Conservation (phyloP, 1,139 yeast genomes). For the Scheffersomyces insectosa region DNA sequence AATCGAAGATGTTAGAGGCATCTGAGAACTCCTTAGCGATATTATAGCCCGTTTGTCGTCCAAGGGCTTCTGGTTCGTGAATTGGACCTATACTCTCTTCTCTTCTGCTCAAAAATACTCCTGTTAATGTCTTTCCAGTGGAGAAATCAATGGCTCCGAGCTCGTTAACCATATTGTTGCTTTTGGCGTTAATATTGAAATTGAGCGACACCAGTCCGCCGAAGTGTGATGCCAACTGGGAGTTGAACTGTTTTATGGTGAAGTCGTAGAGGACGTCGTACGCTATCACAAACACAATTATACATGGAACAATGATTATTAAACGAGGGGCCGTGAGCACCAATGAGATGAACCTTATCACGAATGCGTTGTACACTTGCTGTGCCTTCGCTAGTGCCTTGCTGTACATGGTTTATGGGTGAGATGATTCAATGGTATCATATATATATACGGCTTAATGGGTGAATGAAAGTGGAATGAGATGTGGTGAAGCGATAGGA, state of each 20-base stretch:
- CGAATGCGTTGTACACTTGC: conserved; percentile 7
- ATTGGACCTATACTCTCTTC: too few species aligned
- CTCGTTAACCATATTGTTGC: not conserved
- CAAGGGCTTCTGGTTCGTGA: not conserved
- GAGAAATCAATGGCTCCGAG: not conserved
- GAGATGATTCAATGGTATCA: too few species aligned
- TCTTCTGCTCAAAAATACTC: not conserved
- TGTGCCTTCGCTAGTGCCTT: too few species aligned
- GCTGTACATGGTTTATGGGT: too few species aligned
- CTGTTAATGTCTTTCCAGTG: not conserved
- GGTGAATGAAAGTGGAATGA: too few species aligned
- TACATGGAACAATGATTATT: conserved; percentile 21
- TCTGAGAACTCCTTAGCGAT: not conserved
- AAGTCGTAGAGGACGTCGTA: conserved; percentile 26
- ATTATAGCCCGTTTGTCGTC: not conserved
- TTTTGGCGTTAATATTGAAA: conserved; percentile 25
- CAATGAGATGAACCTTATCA: conserved; percentile 13
- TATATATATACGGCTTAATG: too few species aligned
- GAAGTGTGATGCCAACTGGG: conserved; percentile 10
- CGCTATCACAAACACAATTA: conserved; percentile 20
- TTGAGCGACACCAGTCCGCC: conserved; percentile 4
- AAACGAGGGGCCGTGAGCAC: conserved; percentile 18
- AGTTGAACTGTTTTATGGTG: conserved; percentile 19
- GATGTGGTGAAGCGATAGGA: too few species aligned
- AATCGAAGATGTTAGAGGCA: not conserved